A percentile compares a stretch with the other conserved stretches of the same genome.
phyloP scores from a whole-genome alignment of 495 filamentous ascomycete genomes.

The Cudoniella acicularis region DNA sequence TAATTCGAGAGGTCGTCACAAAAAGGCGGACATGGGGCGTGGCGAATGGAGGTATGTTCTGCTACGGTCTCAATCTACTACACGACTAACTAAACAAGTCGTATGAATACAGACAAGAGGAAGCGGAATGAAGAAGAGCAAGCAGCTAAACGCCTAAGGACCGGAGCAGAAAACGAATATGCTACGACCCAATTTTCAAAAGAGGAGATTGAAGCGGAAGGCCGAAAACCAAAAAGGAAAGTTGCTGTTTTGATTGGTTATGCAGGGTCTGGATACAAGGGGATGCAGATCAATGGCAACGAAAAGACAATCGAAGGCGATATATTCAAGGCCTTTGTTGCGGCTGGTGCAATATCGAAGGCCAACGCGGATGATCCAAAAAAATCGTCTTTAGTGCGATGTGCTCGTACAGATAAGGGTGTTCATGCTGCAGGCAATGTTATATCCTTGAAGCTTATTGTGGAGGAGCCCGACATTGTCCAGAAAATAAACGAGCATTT shows the following conservation, averaged over 20 bases:
- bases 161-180: constrained; percentile 36
- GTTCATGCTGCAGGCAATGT: constrained; percentile 97
- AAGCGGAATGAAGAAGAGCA: constrained; percentile 54
- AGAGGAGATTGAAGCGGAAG: constrained; percentile 82
- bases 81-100: constrained; percentile 60
- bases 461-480: constrained; percentile 84
- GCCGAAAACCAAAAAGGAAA: constrained; percentile 87
- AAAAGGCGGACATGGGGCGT: constrained; percentile 64
- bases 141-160: constrained; percentile 48
- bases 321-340: constrained; percentile 84
- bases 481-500: constrained; percentile 85
- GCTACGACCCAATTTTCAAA: constrained; percentile 54
- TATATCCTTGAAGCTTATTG: constrained; percentile 90
- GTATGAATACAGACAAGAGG: constrained; percentile 59
- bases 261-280: constrained; percentile 94
- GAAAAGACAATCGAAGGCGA: constrained; percentile 98
- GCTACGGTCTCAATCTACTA: constrained; percentile 16
- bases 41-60: constrained; percentile 57
- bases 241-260: constrained; percentile 94
- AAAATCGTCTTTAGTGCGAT: constrained; percentile 90
- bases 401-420: constrained; percentile 94
- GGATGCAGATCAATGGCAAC: constrained; percentile 77
- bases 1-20: constrained; percentile 39
- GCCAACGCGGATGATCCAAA: constrained; percentile 95
- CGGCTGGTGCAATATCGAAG: constrained; percentile 88